Evolutionary conservation across 2,329 filamentous ascomycete genomes (phyloP), one percentile per base, ranked within the genome.

Genomic region (Pseudogymnoascus sp.): DNA sequence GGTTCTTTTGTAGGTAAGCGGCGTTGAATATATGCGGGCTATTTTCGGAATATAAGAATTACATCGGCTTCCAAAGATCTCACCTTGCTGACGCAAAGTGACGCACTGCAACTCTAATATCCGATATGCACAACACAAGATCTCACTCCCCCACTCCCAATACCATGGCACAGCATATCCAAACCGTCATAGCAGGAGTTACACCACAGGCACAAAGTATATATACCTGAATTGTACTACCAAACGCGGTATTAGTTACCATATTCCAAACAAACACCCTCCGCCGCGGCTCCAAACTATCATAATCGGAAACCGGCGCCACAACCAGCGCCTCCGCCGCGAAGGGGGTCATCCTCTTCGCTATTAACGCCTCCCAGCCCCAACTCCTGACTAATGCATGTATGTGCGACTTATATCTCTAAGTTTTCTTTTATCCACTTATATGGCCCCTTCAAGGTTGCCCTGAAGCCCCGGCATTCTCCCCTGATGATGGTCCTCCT

Each of bases 171-270:
- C 47, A 33, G 9, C 47, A 54, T n/a, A 10, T 29, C 13, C 10
- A 17, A 44, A 29, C 11, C 8, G 26, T 29, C 47, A 54, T n/a
- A 10, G 1, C n/a, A 4, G n/a, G 1, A 54, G 29, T 54, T 31
- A 54, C 47, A 54, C 47, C 29, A 50, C 44, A 54, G n/a, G 5
- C 47, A 54, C 47, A 54, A 17, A 21, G n/a, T 54, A 33, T 54
- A 54, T 54, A 21, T 54, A 54, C 29, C 26, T 54, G 47, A 54
- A 54, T 54, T 54, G 47, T 54, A 54, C 47, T 54, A 21, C 47
- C 47, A 54, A 17, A 54, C 9, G 9, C 3, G n/a, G 29, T 9
- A 54, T 54, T 54, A 54, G 29, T 54, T 33, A 54, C 47, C 47
- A n/a, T 54, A 54, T 54, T 54, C 47, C 47, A 54, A 54, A 33